Base-by-base conservation (phyloP, 1,284 basidiomycete species). In the Ceratobasidium sp. region DNA sequence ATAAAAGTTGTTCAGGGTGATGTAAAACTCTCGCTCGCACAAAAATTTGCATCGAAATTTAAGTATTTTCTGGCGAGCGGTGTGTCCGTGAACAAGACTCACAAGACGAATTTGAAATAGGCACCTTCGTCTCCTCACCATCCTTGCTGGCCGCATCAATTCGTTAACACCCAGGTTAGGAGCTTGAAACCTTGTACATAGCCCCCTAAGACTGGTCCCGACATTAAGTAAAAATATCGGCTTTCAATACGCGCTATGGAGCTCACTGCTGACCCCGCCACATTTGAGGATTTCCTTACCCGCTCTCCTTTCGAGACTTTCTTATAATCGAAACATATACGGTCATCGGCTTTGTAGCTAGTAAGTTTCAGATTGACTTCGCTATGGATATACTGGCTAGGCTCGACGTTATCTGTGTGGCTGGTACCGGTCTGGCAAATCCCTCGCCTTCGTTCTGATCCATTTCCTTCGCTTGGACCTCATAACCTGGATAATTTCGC, bases 401-500 rank as follows among this genome's bases (percentile, higher is more conserved):
- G 22, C 22, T 19, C 7, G 39, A 56, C 8, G 53, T 43, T 11
- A 19, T 68, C 24, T 68, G 65, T 29, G 37, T 68, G 22, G 51
- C 51, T 31, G 51, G 51, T 16, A 56, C 49, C 56, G 59, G 27
- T 62, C 59, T n/a, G 63, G 63, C 46, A 51, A 51, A 27, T 49
- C 59, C 19, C 59, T 62, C n/a, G 39, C 41, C 7, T 62, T 62
- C 27, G 24, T 41, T 7, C 13, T 62, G 4, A 62, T 62, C 24
- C 37, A 37, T 43, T 62, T 62, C 39, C 34, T 62, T 24, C 39
- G 39, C 6, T n/a, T 6, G 6, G 39, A 62, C 37, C 7, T 41
- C 13, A 24, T 43, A 14, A 37, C 37, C 14, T 62, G 59, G 59
- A 64, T 64, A 3, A 39, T 64, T 6, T 64, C 43, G 16, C 62